Evolutionary conservation across 495 filamentous ascomycete genomes (phyloP), one percentile per base, ranked within the genome.

Genomic region (Tuber magnatum): DNA sequence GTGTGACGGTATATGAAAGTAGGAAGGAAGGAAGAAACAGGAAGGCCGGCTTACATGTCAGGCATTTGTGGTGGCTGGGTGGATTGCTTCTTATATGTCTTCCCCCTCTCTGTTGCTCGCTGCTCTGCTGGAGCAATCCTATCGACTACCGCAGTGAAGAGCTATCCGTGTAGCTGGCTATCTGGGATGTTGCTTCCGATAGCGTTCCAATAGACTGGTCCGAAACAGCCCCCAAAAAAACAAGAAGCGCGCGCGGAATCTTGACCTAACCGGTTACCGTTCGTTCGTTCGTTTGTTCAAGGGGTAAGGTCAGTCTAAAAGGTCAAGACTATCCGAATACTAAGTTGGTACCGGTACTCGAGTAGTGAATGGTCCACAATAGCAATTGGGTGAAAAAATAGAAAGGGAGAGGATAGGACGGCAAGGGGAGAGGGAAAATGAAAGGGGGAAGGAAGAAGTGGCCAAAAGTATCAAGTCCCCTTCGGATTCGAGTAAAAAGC

Each of bases 31-130:
- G 44, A 32, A 70, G 70, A 71, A 68, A 75, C 61, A 43, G 71
- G 77, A 79, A 79, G 77, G 39, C 77, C 77, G 56, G 77, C 77
- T 79, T 79, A 79, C 77, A 79, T 75, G 73, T 69, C 39, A n/a
- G 43, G 74, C 74, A 72, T 65, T 18, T 16, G 39, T 38, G 77
- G 72, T 75, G 72, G 76, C 24, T 75, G 70, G 70, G n/a, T 51
- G 16, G 44, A 51, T 68, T 65, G 44, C 56, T 46, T 79, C 72
- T 79, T 79, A 79, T 79, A 79, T 43, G 32, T 43, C 38, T 44
- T 76, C 43, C 16, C 4, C 56, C 56, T 35, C 28, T 16, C 7
- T 8, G 56, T 65, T 18, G 12, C 14, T 35, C 56, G 7, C 28
- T 2, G 5, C 56, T 7, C 28, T 65, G 14, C 20, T 35, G 32